Base-by-base conservation (phyloP, 129 eudicot species). In the Solidago caesia region DNA sequence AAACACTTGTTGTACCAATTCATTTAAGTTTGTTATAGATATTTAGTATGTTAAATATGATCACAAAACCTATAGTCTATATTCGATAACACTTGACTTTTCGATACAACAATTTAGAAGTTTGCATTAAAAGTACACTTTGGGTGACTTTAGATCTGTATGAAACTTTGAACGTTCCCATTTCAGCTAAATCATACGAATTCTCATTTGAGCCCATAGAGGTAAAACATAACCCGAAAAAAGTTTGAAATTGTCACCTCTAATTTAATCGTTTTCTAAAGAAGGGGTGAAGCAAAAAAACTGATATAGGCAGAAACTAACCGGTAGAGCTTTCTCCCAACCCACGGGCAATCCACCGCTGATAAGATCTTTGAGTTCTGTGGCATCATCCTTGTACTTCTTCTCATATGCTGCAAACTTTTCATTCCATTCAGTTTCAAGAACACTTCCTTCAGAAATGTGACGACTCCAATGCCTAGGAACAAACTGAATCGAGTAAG, bases 401-500 rank as follows among this genome's bases (percentile, higher is more conserved):
- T 80, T 84, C 68, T 87, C 89, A 29, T 87, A 87, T 9, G 75
- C 87, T 4, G 89, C 78, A 74, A 87, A 87, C 77, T 80, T 85
- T 64, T 78, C 84, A 33, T 85, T 77, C 89, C 92, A 87, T 47
- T 84, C 87, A 5, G 84, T 76, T 80, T 87, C 89, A 51, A 87
- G 60, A 57, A 73, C 78, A 21, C 77, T 80, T 8, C 89, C 92
- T 46, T 77, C 78, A 44, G 78, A n/a, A 13, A 63, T 63, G 72
- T 87, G 92, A 60, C 79, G 92, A 55, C 84, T 85, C 92, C 89
- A 84, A 42, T 87, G 92, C 89, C 92, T 87, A 74, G 4, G 68
- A 44, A 52, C 29, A 48, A 57, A 27, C 1, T 14, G 46, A 46
- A 52, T 56, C 48, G 21, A 57, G 58, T 33, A 76, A 76, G 45